Percentiles rank a stretch among this genome's conserved stretches.
phyloP scores from a whole-genome alignment of 1,284 basidiomycete species.

The Ustilago esculenta region DNA sequence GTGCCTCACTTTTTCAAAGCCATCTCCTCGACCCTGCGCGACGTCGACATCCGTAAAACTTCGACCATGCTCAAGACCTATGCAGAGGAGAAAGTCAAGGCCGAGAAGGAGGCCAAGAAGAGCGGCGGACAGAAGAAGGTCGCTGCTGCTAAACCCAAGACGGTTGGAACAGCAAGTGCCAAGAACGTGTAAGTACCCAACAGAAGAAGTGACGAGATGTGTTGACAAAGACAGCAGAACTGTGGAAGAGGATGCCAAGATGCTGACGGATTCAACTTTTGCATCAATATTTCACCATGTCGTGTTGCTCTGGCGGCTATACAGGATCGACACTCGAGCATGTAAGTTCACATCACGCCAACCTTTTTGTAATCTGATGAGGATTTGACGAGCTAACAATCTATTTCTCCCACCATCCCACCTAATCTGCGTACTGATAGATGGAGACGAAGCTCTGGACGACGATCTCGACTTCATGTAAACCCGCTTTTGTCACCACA shows the following conservation, averaged over 20 bases:
- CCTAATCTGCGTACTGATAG: no score
- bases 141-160: constrained; percentile 53
- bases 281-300: no score
- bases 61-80: constrained; percentile 57
- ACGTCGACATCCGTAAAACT: constrained; percentile 61
- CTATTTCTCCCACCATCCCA: no score
- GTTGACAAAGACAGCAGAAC: no score
- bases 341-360: constrained; percentile 39
- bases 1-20: constrained; percentile 48
- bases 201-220: no score
- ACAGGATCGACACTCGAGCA: constrained; percentile 59
- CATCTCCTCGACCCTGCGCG: constrained; percentile 49
- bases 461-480: constrained; percentile 67
- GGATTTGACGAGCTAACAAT: no score
- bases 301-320: no score
- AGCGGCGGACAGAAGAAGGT: constrained; percentile 50
- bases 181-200: no score
- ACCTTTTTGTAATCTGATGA: no score
- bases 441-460: constrained; percentile 64
- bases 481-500: not conserved
- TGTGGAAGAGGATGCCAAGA: no score
- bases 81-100: constrained; percentile 61
- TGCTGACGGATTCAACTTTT: no score
- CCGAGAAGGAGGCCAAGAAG: constrained; percentile 62
- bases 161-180: constrained; percentile 58